A percentile compares a stretch with the other conserved stretches of the same genome.
phyloP scores from a whole-genome alignment of 768 basidiomycete species.

The Phallus indusiatus region DNA sequence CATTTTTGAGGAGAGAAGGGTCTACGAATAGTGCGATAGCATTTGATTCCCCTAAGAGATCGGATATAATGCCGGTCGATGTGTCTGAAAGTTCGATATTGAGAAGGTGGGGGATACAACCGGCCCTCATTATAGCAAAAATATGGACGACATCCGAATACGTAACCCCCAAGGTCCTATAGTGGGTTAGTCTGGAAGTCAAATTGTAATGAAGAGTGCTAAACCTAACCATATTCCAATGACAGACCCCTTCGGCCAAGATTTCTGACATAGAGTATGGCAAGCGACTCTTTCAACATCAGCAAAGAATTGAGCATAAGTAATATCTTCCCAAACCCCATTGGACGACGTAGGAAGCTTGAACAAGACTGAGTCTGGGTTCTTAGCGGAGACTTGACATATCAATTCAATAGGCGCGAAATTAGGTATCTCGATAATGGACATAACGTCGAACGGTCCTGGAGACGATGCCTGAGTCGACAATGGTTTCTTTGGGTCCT shows the following conservation, averaged over 20 bases:
- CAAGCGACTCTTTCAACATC: background rate
- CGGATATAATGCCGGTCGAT: background rate
- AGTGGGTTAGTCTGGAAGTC: background rate
- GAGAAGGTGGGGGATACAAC: background rate
- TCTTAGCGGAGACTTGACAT: background rate
- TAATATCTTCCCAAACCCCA: background rate
- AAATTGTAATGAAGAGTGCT: background rate
- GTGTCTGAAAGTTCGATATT: background rate
- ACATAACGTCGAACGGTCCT: background rate
- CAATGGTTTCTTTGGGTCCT: too few relatives aligned
- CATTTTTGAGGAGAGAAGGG: background rate
- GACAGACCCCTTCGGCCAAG: background rate
- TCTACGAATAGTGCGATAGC: background rate
- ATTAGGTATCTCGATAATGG: background rate
- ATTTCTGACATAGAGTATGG: background rate
- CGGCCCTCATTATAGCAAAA: background rate
- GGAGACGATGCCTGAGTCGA: too few relatives aligned
- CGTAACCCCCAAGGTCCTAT: slow-evolving; percentile 46
- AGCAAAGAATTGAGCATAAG: background rate
- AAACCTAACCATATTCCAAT: background rate
- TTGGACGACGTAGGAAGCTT: background rate
- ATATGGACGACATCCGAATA: slow-evolving; percentile 60
- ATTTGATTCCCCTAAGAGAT: background rate
- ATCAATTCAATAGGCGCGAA: background rate
- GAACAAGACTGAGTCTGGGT: background rate